These are phyloP conservation scores for Ligustrum vulgare DNA, from an alignment of 257 asterid species.

Conservation along the genomic window DNA sequence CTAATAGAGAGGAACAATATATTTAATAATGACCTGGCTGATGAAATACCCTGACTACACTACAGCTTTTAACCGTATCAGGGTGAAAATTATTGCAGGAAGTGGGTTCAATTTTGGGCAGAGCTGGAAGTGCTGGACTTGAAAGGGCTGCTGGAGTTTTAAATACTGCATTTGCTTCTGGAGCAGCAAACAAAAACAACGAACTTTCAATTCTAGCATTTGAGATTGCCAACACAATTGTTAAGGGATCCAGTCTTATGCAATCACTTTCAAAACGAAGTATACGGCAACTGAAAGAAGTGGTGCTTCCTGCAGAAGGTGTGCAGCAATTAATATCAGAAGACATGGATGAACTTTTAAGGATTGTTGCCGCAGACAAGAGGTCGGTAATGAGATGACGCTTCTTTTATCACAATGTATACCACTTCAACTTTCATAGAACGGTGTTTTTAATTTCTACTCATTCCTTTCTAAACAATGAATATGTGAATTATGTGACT, in stretches of 20 bases:
- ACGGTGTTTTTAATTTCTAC: not conserved
- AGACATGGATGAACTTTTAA: slow-evolving; percentile 59
- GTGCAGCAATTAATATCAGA: slow-evolving; percentile 60
- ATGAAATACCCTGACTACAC: not conserved
- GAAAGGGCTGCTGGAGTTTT: slow-evolving; percentile 63
- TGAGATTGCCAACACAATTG: slow-evolving; percentile 87
- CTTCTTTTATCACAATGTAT: not conserved
- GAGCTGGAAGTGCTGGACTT: slow-evolving; percentile 62
- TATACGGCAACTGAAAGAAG: slow-evolving; percentile 54
- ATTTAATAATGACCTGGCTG: not conserved
- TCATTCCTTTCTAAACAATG: not conserved
- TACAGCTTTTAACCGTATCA: slow-evolving; percentile 3
- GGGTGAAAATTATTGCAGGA: slow-evolving; percentile 41
- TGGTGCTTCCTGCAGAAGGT: slow-evolving; percentile 64
- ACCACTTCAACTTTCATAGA: not conserved
- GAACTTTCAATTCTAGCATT: slow-evolving; percentile 69
- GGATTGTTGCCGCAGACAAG: slow-evolving; percentile 72
- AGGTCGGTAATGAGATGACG: slow-evolving; percentile 42
- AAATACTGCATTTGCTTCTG: slow-evolving; percentile 67
- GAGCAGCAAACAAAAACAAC: slow-evolving; percentile 45
- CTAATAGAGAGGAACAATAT: not conserved
- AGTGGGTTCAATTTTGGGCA: slow-evolving; percentile 47
- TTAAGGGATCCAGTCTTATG: slow-evolving; percentile 69
- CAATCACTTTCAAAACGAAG: slow-evolving; percentile 62
- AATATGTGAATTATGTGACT: not conserved